Evolutionary conservation across 2,329 filamentous ascomycete species (phyloP).

Genomic region (Xylariaceae sp.): DNA sequence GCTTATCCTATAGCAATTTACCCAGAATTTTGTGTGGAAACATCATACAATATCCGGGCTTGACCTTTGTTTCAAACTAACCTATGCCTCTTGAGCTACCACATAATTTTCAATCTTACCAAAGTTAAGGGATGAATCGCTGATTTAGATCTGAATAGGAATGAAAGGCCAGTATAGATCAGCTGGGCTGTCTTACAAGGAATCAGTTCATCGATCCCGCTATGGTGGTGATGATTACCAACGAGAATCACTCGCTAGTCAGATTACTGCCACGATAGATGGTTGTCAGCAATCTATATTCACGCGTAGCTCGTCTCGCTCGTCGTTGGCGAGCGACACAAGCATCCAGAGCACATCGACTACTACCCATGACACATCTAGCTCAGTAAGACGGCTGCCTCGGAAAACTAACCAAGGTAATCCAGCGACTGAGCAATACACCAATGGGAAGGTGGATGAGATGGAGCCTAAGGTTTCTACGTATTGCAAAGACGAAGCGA

Average conservation of each 20-base stretch:
- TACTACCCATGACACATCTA: background rate
- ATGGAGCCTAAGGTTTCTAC: background rate
- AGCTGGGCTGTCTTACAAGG: background rate
- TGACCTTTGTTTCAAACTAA: background rate
- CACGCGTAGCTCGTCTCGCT: conserved; percentile 14
- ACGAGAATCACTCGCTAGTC: conserved; percentile 17
- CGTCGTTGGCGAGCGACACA: conserved; percentile 19
- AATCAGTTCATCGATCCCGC: conserved; percentile 5
- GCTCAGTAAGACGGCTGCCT: background rate
- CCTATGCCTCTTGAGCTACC: background rate
- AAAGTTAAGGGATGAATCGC: background rate
- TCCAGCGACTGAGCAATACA: background rate
- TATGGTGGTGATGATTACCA: conserved; percentile 7
- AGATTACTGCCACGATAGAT: conserved; percentile 16
- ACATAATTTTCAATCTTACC: background rate
- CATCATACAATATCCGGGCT: too few relatives aligned
- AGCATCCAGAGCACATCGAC: conserved; percentile 10
- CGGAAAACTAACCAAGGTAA: background rate
- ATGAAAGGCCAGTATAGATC: background rate
- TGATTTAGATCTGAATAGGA: conserved; percentile 6
- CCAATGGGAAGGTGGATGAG: background rate
- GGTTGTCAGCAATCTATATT: conserved; percentile 18
- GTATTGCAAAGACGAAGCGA: background rate
- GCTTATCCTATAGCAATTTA: background rate
- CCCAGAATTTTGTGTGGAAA: background rate